A percentile compares a stretch with the other conserved stretches of the same genome.
Evolutionary conservation across 148 eudicot species (phyloP).

Genomic region (Beta vulgaris): DNA sequence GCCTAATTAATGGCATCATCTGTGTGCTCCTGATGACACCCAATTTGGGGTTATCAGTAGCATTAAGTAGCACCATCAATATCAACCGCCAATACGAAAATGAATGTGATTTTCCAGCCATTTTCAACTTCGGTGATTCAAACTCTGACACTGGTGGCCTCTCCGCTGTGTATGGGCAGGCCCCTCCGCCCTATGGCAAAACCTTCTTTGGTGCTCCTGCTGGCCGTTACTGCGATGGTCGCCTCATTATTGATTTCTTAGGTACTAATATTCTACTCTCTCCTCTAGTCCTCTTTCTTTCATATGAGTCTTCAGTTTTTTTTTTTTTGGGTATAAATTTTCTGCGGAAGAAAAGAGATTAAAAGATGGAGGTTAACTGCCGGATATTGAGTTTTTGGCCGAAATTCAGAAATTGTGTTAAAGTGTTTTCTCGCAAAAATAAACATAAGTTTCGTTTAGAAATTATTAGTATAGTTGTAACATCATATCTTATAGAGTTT

Average conservation of each 20-base stretch:
- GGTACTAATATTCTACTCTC: too few relatives aligned
- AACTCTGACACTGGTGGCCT: constrained; percentile 95
- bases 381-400: too few relatives aligned
- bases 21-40: not conserved
- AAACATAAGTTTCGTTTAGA: too few relatives aligned
- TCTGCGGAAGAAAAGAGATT: too few relatives aligned
- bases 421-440: too few relatives aligned
- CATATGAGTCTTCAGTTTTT: not conserved
- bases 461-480: too few relatives aligned
- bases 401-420: too few relatives aligned
- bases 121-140: constrained; percentile 91
- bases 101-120: constrained; percentile 58
- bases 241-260: constrained; percentile 70
- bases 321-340: not conserved
- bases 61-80: not conserved
- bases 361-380: too few relatives aligned
- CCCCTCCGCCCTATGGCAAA: constrained; percentile 58
- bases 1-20: not conserved
- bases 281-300: not conserved
- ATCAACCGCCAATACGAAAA: not conserved
- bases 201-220: constrained; percentile 62
- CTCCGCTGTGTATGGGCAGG: constrained; percentile 71
- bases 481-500: too few relatives aligned
- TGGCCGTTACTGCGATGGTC: constrained; percentile 72
- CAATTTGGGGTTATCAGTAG: not conserved